Evolutionary conservation across 2,329 filamentous ascomycete genomes (phyloP), one percentile per base, ranked within the genome.

Genomic region (Parafenestella ontariensis): DNA sequence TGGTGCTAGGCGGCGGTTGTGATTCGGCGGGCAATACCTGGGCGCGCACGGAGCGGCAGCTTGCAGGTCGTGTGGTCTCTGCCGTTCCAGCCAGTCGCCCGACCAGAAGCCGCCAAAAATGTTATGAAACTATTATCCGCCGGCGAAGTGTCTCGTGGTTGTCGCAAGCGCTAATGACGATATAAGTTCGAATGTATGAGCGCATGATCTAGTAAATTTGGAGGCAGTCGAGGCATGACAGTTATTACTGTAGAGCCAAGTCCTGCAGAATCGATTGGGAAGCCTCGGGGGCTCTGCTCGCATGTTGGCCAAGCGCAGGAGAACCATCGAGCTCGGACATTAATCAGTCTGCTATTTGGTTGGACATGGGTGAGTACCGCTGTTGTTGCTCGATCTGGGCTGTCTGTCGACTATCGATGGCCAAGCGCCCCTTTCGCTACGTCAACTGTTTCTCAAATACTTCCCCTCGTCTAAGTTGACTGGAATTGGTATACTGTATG

Each of bases 21-120:
- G 70, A 75, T 76, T 74, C 54, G 73, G 58, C 51, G 55, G 61
- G 42, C 51, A 49, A 49, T 48, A 64, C 49, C 51, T 56, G 58
- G 59, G 61, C 48, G 64, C 55, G 69, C 65, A 71, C 66, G 62
- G 71, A 61, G 66, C 70, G 60, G 62, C 61, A 62, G 60, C 65
- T 58, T 66, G 66, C 64, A 62, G 50, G 50, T 43, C 49, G 48
- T 56, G 46, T 55, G 59, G 59, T 65, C 55, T 53, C 52, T 66
- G 64, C 57, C 46, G 57, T 54, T 57, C 59, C 56, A 68, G 59
- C 65, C 55, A 63, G 62, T 66, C 52, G 58, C 56, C 62, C 29
- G 39, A 49, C 54, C 54, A 54, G 52, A 62, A 61, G 44, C 56
- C 45, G 58, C 56, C 46, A 65, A 56, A 49, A 60, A 26, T 56